phyloP scores from a whole-genome alignment of 495 filamentous ascomycete genomes.

The Penicillium goetzii region DNA sequence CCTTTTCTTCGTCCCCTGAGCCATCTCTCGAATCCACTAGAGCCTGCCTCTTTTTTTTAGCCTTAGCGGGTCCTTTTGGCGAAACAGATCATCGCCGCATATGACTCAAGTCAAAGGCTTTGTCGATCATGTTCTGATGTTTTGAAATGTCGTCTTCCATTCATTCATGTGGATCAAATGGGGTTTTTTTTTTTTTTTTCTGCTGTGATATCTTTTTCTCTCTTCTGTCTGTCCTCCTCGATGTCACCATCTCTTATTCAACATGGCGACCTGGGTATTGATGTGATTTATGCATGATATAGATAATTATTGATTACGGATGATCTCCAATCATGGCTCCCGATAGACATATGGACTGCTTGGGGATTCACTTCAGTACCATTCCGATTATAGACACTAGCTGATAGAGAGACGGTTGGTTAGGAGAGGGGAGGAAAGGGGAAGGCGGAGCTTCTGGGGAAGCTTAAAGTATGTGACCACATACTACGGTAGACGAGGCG shows the following conservation, averaged over 20 bases:
- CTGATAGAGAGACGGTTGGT: too few relatives aligned
- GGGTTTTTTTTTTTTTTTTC: conserved; percentile 8
- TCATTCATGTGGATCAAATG: background rate
- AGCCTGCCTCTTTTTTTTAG: background rate
- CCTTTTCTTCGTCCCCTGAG: background rate
- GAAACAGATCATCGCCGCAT: background rate
- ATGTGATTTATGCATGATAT: conserved; percentile 12
- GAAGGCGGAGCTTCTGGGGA: background rate
- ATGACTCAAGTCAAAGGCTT: background rate
- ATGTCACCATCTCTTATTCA: background rate
- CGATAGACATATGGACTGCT: background rate
- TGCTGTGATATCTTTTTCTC: background rate
- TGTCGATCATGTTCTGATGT: background rate
- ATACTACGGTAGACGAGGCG: background rate
- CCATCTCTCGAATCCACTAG: background rate
- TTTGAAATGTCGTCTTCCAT: background rate
- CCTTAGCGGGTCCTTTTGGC: background rate
- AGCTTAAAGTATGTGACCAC: background rate
- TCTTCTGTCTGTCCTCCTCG: background rate
- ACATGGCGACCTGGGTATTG: background rate
- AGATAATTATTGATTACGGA: conserved; percentile 7
- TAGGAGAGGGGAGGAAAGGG: too few relatives aligned
- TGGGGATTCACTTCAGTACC: background rate
- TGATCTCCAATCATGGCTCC: background rate
- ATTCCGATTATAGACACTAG: background rate